Evolutionary conservation across 345 rosid species (phyloP).

Genomic region (Leavenworthia alabamica): DNA sequence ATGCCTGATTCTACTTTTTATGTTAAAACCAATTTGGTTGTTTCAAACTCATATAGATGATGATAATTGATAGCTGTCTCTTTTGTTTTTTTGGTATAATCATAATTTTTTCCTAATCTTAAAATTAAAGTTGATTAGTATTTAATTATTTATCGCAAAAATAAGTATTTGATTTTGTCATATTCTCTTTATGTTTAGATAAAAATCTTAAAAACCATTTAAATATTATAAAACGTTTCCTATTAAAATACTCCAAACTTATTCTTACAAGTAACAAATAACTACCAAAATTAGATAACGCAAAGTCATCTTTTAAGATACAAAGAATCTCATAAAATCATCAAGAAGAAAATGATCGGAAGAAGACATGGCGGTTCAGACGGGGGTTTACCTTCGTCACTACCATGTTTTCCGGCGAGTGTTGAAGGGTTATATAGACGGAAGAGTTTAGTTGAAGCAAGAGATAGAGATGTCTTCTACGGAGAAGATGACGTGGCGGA

Average conservation of each 20-base stretch:
- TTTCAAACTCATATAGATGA: neutral
- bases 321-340: neutral
- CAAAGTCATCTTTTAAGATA: neutral
- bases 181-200: neutral
- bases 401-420: slow-evolving; percentile 6
- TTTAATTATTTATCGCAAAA: too few relatives aligned
- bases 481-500: slow-evolving; percentile 19
- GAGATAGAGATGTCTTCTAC: slow-evolving; percentile 7
- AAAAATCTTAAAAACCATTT: neutral
- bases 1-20: neutral
- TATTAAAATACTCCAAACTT: neutral
- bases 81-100: too few relatives aligned
- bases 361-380: neutral
- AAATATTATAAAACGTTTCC: slow-evolving; percentile 2
- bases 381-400: neutral
- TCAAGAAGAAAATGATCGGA: slow-evolving; percentile 4
- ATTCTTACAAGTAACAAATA: slow-evolving; percentile 15
- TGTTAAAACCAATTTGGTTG: slow-evolving; percentile 11
- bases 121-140: neutral
- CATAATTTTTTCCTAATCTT: too few relatives aligned
- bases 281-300: slow-evolving; percentile 9
- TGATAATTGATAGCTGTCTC: neutral
- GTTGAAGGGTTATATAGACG: neutral
- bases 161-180: neutral
- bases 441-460: neutral